Evolutionary conservation across 306 rosid species (phyloP).

Genomic region (Casuarina glauca): DNA sequence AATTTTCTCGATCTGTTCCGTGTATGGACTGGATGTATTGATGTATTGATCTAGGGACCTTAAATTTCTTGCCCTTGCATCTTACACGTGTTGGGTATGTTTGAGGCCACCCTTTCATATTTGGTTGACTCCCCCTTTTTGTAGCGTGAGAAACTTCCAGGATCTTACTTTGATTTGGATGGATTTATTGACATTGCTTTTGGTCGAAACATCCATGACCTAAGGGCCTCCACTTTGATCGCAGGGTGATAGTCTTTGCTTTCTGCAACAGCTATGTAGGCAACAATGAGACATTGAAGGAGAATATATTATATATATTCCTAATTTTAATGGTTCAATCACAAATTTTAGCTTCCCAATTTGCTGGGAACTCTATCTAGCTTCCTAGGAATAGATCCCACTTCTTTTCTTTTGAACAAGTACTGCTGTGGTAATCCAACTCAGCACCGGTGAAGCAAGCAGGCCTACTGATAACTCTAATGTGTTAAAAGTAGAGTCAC

Average conservation of each 20-base stretch:
- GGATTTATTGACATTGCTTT: background rate
- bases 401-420: no score
- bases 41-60: no score
- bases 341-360: background rate
- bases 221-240: conserved; percentile 1
- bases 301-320: background rate
- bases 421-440: no score
- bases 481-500: background rate
- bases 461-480: background rate
- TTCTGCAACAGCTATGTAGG: background rate
- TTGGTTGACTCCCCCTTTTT: background rate
- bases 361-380: no score
- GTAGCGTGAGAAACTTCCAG: background rate
- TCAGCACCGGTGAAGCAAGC: background rate
- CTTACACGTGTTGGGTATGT: background rate
- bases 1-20: no score
- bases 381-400: no score
- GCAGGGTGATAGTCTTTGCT: background rate
- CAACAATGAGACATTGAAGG: background rate
- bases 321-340: background rate
- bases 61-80: no score
- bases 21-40: no score
- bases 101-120: background rate
- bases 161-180: background rate
- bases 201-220: background rate